Base-by-base conservation (phyloP, 2,329 filamentous ascomycete genomes). In the Aschersonia sp. region DNA sequence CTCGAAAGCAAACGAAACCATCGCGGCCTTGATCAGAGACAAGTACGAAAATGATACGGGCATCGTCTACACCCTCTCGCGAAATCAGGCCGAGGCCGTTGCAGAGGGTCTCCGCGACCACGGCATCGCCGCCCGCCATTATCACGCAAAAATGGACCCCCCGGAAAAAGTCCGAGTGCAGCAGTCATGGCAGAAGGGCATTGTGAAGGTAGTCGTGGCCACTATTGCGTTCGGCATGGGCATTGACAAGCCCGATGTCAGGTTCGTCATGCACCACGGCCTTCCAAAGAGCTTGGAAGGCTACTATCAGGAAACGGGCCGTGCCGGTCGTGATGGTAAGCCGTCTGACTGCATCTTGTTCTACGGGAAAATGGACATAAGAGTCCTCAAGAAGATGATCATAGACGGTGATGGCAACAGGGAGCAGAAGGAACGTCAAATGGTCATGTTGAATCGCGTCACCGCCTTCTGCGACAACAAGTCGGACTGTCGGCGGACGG, bases 201-300 rank as follows among this genome's bases (percentile, higher is more conserved):
- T 71, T 46, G 77, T 83, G 57, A 84, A 95, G 55, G 85, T 98
- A 35, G 94, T 98, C 42, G 92, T 98, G 45, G 94, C 92, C 22
- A 98, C 92, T 0, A 97, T 98, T 62, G 92, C 92, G 30, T 98
- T 98, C 60, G 92, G 92, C 6, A 98, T 98, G 92, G 92, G 92
- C n/a, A 98, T 98, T 54, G 92, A 98, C 69, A 98, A 98, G 63
- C 79, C 89, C 1, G 84, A 98, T 61, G 92, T 98, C 44, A 84
- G 92, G 31, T 98, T 94, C 61, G 92, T 98, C 35, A 87, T 98
- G 41, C 94, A 98, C 59, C 83, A 94, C 57, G 85, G 81, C 42
- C 73, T 98, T 5, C 92, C 92, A 1, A 97, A 98, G 65, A 95
- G 87, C 56, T 69, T 98, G 47, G 92, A 98, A 66, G 92, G 92